Percentiles rank a stretch among this genome's conserved stretches.
These are phyloP conservation scores for Meyerozyma athensensis DNA, from an alignment of 1,139 yeast species.

Conservation along the genomic window DNA sequence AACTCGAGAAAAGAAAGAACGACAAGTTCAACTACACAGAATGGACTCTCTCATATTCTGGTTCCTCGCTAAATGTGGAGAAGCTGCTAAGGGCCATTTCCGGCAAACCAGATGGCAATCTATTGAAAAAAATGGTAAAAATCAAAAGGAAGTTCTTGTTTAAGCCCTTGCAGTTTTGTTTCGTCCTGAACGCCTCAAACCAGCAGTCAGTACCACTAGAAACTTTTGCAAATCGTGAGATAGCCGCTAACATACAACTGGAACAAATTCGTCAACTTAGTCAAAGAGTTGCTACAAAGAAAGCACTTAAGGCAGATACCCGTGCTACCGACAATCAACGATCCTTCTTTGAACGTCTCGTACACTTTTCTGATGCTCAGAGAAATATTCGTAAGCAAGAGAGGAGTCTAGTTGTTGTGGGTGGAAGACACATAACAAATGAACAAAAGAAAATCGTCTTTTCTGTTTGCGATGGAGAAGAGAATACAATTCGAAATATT, in stretches of 20 bases:
- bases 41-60: constrained; percentile 9
- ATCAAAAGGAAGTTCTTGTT: constrained; percentile 19
- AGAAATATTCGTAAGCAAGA: constrained; percentile 14
- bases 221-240: neutral
- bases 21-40: constrained; percentile 10
- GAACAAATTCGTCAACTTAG: too few species aligned
- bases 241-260: too few species aligned
- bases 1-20: neutral
- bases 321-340: constrained; percentile 12
- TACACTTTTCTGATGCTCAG: constrained; percentile 16
- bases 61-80: constrained; percentile 6
- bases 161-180: constrained; percentile 28
- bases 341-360: constrained; percentile 17
- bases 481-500: constrained; percentile 7
- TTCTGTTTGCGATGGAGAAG: constrained; percentile 3
- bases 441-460: constrained; percentile 2
- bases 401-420: constrained; percentile 12
- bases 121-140: constrained; percentile 15
- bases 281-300: too few species aligned
- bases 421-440: constrained; percentile 4
- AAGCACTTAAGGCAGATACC: too few species aligned
- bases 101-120: constrained; percentile 5
- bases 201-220: neutral
- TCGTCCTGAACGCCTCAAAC: constrained; percentile 14
- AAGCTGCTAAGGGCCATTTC: neutral